Evolutionary conservation across 1,139 yeast genomes (phyloP).

Genomic region (Blastobotrys malaysiensis): DNA sequence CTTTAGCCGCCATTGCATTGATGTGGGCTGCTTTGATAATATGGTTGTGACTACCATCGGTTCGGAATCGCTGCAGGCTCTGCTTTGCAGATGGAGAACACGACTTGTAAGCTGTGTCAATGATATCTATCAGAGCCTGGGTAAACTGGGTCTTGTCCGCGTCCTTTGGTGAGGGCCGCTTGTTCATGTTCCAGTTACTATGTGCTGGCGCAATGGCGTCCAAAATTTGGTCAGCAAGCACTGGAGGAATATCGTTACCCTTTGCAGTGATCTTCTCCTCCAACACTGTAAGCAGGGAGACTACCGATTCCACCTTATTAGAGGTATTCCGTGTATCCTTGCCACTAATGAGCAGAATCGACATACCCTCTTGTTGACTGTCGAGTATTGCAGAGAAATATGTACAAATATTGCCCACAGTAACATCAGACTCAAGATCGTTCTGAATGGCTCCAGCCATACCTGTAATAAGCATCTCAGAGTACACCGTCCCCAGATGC

Average conservation of each 20-base stretch:
- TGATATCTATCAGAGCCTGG: conserved; percentile 9
- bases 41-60: conserved; percentile 9
- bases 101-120: conserved; percentile 4
- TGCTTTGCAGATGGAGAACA: conserved; percentile 1
- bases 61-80: background rate
- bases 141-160: conserved; percentile 3
- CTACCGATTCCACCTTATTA: conserved; percentile 21
- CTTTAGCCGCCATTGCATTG: conserved; percentile 55
- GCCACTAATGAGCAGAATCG: conserved; percentile 73
- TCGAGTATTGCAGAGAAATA: conserved; percentile 73
- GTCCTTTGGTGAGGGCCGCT: conserved; percentile 2
- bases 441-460: conserved; percentile 58
- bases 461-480: conserved; percentile 55
- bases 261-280: conserved; percentile 48
- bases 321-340: conserved; percentile 43
- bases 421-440: conserved; percentile 49
- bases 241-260: conserved; percentile 31
- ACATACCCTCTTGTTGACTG: conserved; percentile 73
- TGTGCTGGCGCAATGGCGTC: conserved; percentile 32
- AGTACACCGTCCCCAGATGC: conserved; percentile 61
- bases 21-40: conserved; percentile 49
- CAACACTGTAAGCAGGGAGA: conserved; percentile 50
- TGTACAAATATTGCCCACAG: conserved; percentile 57
- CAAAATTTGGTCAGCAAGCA: conserved; percentile 24
- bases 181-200: conserved; percentile 29